These are phyloP conservation scores for Phlebiopsis flavidoalba DNA, from an alignment of 768 basidiomycete genomes.

Conservation along the genomic window DNA sequence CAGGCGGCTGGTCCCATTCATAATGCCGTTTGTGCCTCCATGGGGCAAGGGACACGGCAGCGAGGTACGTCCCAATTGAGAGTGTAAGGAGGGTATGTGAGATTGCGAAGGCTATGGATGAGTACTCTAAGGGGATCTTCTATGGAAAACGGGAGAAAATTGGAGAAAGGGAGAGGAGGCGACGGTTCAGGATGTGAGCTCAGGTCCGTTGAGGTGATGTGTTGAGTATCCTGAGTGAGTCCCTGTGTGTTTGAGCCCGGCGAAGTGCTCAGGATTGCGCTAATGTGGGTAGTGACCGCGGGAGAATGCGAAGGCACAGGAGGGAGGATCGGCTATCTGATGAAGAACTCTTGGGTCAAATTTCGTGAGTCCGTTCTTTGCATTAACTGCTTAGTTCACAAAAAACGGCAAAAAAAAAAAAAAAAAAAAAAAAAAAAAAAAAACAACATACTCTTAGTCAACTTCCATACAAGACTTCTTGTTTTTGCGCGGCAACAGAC, in stretches of 20 bases:
- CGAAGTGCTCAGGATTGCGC: neutral
- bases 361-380: slow-evolving; percentile 8
- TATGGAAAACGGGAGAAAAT: slow-evolving; percentile 30
- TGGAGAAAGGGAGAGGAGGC: slow-evolving; percentile 31
- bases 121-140: slow-evolving; percentile 32
- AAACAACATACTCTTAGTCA: too few relatives aligned
- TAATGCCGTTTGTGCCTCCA: neutral
- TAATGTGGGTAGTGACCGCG: slow-evolving; percentile 28
- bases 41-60: neutral
- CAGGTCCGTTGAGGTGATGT: slow-evolving; percentile 43
- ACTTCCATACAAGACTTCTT: slow-evolving; percentile 6
- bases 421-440: too few relatives aligned
- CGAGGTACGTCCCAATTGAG: slow-evolving; percentile 10
- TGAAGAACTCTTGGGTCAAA: slow-evolving; percentile 36
- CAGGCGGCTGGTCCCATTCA: neutral
- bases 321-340: slow-evolving; percentile 20
- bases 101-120: slow-evolving; percentile 31
- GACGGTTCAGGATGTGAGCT: slow-evolving; percentile 27
- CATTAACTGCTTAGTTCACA: too few relatives aligned
- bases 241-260: neutral
- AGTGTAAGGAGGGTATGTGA: slow-evolving; percentile 16
- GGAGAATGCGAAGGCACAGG: slow-evolving; percentile 30
- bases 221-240: slow-evolving; percentile 40
- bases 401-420: too few relatives aligned
- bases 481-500: slow-evolving; percentile 24